A percentile compares a stretch with the other conserved stretches of the same genome.
Conservation (phyloP, 1,284 basidiomycete genomes). For the Laetiporus sulphureus region DNA sequence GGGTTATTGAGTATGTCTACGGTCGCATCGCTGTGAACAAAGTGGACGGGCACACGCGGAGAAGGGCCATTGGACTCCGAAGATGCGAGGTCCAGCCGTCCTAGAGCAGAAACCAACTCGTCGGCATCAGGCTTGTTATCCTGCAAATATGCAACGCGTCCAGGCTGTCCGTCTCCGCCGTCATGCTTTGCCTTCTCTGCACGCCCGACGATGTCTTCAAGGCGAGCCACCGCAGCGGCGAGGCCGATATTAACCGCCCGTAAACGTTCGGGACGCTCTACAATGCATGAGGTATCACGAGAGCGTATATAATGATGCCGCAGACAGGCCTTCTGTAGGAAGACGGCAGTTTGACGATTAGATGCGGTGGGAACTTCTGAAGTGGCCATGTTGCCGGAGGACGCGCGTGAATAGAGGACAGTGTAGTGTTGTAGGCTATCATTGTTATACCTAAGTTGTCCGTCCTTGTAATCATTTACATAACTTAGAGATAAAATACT, state of each 20-base stretch:
- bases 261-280: constrained; percentile 88
- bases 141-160: constrained; percentile 1
- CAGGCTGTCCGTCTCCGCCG: neutral
- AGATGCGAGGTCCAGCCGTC: constrained; percentile 42
- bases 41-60: constrained; percentile 25
- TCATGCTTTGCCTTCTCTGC: neutral
- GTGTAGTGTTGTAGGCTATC: too few species aligned
- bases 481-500: too few species aligned
- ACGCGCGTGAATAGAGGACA: too few species aligned
- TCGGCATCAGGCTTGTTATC: constrained; percentile 26
- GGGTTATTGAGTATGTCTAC: constrained; percentile 51
- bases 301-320: constrained; percentile 78
- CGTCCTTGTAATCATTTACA: too few species aligned
- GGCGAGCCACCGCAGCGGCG: constrained; percentile 66
- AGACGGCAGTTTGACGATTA: constrained; percentile 26
- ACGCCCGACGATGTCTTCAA: constrained; percentile 41
- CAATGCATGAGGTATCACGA: constrained; percentile 62
- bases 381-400: too few species aligned
- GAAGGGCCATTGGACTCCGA: constrained; percentile 11
- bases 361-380: too few species aligned
- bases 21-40: constrained; percentile 47
- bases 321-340: constrained; percentile 63
- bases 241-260: constrained; percentile 77
- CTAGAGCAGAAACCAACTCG: constrained; percentile 50
- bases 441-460: too few species aligned